Base-by-base conservation (phyloP, 305 asterid genomes). In the Fraxinus velutina region DNA sequence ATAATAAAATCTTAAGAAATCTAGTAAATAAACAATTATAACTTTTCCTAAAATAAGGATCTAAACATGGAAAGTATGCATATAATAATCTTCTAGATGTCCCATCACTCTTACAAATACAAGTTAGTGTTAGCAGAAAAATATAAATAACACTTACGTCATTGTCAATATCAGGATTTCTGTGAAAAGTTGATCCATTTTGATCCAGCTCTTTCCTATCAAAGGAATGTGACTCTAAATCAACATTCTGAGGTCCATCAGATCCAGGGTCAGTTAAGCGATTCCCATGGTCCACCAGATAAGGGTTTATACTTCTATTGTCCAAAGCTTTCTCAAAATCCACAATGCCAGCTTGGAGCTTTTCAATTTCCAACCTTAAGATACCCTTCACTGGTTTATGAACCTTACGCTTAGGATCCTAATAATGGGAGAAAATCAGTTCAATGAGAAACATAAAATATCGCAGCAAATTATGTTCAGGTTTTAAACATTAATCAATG, bases 401-500 rank as follows among this genome's bases (percentile, higher is more conserved):
- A 88, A 93, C 88, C 92, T 93, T 96, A 27, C 94, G 91, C 87
- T 94, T 96, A 79, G 99, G 99, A 87, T 96, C 99, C 99, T 96
- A 81, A 85, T 75, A 86, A 74, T 39, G 66, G 73, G 66, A 82
- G 75, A 83, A 76, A 81, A 82, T 39, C 55, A 83, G 75, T 78
- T 50, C 74, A 83, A 85, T 34, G 36, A 87, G 81, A 80, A 81
- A 74, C 78, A 73, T 30, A 36, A 64, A 83, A 78, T 66, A 73
- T 68, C 47, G 55, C 30, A 82, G 70, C 74, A 81, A 5, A 12
- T 57, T 72, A 33, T 27, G 73, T 50, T 81, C 27, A 74, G 60
- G 19, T 60, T 68, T 50, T 71, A 34, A 72, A 81, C 36, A 37
- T n/a, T 50, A 77, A 74, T 32, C 29, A 17, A 80, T 57, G 44